Conservation (phyloP, 2,329 filamentous ascomycete genomes). For the Ampelomyces quisqualis region DNA sequence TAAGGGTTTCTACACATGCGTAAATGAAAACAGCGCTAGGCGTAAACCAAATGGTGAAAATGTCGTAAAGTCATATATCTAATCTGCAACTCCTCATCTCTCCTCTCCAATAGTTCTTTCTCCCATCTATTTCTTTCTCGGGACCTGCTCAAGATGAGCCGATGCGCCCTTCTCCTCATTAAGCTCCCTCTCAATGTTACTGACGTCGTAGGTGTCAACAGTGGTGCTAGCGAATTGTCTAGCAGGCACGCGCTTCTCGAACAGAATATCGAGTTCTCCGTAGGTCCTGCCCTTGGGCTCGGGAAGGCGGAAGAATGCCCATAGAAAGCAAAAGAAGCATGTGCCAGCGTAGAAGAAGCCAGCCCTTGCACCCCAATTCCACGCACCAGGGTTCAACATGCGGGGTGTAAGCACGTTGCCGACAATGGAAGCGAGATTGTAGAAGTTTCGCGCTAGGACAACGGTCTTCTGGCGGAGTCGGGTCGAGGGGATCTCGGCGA, state of each 20-base stretch:
- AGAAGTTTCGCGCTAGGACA: slow-evolving; percentile 74
- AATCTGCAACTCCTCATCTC: background rate
- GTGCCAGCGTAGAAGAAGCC: slow-evolving; percentile 86
- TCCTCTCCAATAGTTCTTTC: background rate
- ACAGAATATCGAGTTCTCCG: slow-evolving; percentile 80
- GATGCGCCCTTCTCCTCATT: slow-evolving; percentile 26
- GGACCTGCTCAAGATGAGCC: slow-evolving; percentile 31
- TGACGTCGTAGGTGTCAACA: slow-evolving; percentile 28
- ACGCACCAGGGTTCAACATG: slow-evolving; percentile 41
- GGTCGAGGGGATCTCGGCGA: slow-evolving; percentile 78
- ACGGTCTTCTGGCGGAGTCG: slow-evolving; percentile 89
- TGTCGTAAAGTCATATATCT: background rate
- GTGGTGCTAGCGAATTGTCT: slow-evolving; percentile 33
- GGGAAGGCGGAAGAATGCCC: slow-evolving; percentile 76
- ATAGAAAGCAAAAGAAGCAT: slow-evolving; percentile 75
- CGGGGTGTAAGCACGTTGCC: slow-evolving; percentile 54
- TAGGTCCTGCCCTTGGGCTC: slow-evolving; percentile 79
- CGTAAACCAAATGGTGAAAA: background rate
- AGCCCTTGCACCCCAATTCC: slow-evolving; percentile 73
- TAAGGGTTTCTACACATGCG: no score
- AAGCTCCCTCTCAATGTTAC: slow-evolving; percentile 20
- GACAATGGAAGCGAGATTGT: slow-evolving; percentile 76
- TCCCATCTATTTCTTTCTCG: no score
- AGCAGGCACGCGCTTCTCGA: slow-evolving; percentile 56
- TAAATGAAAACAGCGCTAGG: no score